Evolutionary conservation across 768 basidiomycete species (phyloP).

Genomic region (Kwoniella mangroviensis): DNA sequence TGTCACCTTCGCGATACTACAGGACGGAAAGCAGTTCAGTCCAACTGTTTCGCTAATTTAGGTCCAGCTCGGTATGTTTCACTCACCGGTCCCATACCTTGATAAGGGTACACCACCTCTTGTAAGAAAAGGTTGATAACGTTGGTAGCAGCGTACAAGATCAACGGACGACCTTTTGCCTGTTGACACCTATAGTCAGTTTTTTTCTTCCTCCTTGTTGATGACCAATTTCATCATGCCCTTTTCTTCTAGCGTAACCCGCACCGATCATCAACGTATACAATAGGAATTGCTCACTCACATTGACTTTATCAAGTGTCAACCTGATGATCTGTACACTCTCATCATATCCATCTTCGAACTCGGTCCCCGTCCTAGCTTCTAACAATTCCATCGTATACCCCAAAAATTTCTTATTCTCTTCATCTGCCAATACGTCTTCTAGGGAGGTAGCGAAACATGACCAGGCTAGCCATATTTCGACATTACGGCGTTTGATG

Average conservation of each 20-base stretch:
- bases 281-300: slow-evolving; percentile 56
- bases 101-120: slow-evolving; percentile 41
- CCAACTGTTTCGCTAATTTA: too few relatives aligned
- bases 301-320: slow-evolving; percentile 76
- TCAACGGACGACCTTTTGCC: slow-evolving; percentile 61
- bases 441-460: slow-evolving; percentile 74
- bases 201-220: too few relatives aligned
- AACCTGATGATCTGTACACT: slow-evolving; percentile 66
- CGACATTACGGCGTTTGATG: slow-evolving; percentile 68
- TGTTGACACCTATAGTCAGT: slow-evolving; percentile 2
- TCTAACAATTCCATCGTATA: slow-evolving; percentile 69
- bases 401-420: slow-evolving; percentile 64
- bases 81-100: slow-evolving; percentile 64
- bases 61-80: background rate
- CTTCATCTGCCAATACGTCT: slow-evolving; percentile 62
- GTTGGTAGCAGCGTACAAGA: slow-evolving; percentile 59
- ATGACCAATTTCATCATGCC: too few relatives aligned
- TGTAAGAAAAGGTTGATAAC: slow-evolving; percentile 39
- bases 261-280: background rate
- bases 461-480: slow-evolving; percentile 81
- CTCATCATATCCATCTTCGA: slow-evolving; percentile 68
- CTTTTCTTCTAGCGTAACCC: too few relatives aligned
- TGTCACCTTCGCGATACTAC: slow-evolving; percentile 63
- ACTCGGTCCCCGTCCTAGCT: slow-evolving; percentile 69
- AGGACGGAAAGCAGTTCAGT: background rate